Conservation (phyloP, 768 basidiomycete species). For the Brasilioporus rufonigricans region DNA sequence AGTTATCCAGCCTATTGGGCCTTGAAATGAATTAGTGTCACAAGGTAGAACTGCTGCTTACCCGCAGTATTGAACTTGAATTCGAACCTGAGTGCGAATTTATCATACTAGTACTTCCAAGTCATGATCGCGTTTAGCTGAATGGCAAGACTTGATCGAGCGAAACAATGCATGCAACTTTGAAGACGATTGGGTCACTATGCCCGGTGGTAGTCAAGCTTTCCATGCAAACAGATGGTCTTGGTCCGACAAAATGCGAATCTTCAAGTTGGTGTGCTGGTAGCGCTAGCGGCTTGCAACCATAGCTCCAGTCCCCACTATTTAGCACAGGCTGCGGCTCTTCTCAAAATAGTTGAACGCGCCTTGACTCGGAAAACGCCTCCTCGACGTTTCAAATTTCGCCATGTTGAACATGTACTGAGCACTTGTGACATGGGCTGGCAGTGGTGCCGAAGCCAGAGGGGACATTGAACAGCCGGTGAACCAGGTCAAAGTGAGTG, state of each 20-base stretch:
- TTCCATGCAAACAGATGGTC: too few relatives aligned
- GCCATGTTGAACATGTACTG: slow-evolving; percentile 63
- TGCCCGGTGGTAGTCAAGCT: too few relatives aligned
- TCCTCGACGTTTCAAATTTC: slow-evolving; percentile 72
- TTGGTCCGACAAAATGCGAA: too few relatives aligned
- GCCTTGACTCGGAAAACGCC: slow-evolving; percentile 62
- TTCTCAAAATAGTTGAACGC: slow-evolving; percentile 51
- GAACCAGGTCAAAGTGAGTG: slow-evolving; percentile 65
- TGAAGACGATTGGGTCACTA: too few relatives aligned
- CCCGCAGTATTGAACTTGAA: too few relatives aligned
- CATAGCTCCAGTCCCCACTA: slow-evolving; percentile 67
- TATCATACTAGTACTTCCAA: too few relatives aligned
- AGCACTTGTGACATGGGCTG: slow-evolving; percentile 60
- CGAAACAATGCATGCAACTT: too few relatives aligned
- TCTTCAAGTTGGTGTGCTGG: too few relatives aligned
- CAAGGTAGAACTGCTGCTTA: background rate
- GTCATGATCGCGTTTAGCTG: too few relatives aligned
- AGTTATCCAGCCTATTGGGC: background rate
- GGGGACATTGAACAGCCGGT: slow-evolving; percentile 69
- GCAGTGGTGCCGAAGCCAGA: slow-evolving; percentile 69
- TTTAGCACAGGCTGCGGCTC: slow-evolving; percentile 47
- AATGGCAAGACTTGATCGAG: too few relatives aligned
- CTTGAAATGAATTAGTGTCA: background rate
- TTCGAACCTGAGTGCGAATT: too few relatives aligned
- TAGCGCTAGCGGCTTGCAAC: too few relatives aligned